A percentile compares a stretch with the other conserved stretches of the same genome.
phyloP scores from a whole-genome alignment of 2,329 filamentous ascomycete species.

The Trichophyton verrucosum region DNA sequence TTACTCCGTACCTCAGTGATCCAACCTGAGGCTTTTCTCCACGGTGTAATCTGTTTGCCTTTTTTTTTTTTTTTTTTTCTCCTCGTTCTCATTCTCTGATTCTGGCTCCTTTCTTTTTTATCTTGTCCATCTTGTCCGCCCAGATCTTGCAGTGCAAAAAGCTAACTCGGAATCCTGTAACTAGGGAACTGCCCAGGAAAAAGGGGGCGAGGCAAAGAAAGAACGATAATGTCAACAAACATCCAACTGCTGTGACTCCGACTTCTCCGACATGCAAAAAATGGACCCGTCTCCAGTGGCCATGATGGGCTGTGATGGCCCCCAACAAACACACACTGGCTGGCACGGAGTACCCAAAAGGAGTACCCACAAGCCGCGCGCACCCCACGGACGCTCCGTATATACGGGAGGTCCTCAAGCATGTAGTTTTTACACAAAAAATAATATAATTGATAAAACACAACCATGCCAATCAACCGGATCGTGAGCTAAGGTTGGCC shows the following conservation, averaged over 20 bases:
- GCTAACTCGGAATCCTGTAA: background rate
- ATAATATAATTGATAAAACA: background rate
- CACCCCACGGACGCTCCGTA: slow-evolving; percentile 1
- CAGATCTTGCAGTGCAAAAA: background rate
- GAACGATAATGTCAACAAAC: background rate
- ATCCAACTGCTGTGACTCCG: too few species aligned
- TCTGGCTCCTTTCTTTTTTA: background rate
- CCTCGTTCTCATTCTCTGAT: background rate
- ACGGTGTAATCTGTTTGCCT: background rate
- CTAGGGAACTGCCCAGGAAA: too few species aligned
- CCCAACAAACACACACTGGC: background rate
- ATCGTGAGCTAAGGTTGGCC: background rate
- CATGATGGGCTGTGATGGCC: too few species aligned
- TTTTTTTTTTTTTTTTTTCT: background rate
- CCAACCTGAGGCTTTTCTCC: background rate
- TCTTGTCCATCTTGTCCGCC: background rate
- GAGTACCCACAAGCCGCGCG: background rate
- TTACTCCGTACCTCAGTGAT: background rate
- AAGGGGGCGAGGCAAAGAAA: background rate
- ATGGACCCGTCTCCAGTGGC: too few species aligned
- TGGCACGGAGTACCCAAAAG: background rate
- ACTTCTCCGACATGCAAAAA: too few species aligned
- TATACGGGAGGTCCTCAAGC: background rate
- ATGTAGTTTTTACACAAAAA: background rate
- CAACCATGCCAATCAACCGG: background rate